phyloP scores from a whole-genome alignment of 768 basidiomycete species.

The Termitomyces sp. region DNA sequence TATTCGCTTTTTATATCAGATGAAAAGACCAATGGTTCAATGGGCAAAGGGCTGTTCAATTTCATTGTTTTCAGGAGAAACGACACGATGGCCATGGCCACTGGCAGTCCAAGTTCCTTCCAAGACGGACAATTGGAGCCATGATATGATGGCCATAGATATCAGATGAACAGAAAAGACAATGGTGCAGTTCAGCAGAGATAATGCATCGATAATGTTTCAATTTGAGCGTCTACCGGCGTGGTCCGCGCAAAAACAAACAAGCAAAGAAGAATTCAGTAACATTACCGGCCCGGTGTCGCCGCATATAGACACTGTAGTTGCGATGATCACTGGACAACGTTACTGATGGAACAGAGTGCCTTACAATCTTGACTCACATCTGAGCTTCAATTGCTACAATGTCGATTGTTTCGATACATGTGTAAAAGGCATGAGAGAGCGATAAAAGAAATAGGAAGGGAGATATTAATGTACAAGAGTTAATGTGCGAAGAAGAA shows the following conservation, averaged over 20 bases:
- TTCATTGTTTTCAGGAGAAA: neutral
- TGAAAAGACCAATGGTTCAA: neutral
- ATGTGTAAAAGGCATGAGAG: slow-evolving; percentile 18
- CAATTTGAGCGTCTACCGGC: too few relatives aligned
- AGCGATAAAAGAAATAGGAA: slow-evolving; percentile 16
- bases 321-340: too few relatives aligned
- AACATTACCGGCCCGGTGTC: neutral
- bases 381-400: slow-evolving; percentile 1
- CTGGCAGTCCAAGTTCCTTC: neutral
- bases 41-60: neutral
- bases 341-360: too few relatives aligned
- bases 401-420: slow-evolving; percentile 17
- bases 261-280: neutral
- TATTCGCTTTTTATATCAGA: neutral
- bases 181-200: neutral
- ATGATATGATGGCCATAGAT: neutral
- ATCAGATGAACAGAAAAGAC: neutral
- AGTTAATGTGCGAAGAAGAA: slow-evolving; percentile 11
- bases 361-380: neutral
- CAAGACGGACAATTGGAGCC: neutral
- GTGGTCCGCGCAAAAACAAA: too few relatives aligned
- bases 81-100: neutral
- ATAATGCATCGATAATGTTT: neutral
- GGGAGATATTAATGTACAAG: slow-evolving; percentile 27
- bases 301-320: neutral